Evolutionary conservation across 2,329 filamentous ascomycete genomes (phyloP).

Genomic region (Diplodia intermedia): DNA sequence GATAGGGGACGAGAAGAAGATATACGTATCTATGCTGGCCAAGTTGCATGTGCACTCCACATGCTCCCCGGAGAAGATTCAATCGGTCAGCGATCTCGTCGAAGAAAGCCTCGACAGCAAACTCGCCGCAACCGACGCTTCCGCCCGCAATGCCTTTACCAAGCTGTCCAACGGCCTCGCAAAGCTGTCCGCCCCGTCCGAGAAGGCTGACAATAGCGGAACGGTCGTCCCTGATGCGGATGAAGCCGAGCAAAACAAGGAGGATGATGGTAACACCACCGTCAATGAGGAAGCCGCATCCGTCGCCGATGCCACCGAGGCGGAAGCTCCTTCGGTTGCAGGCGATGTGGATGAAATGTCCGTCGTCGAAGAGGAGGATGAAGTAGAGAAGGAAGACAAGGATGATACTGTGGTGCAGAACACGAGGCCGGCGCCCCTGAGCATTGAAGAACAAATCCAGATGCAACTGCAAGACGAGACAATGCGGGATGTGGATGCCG

Average conservation of each 20-base stretch:
- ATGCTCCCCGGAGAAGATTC: constrained; percentile 50
- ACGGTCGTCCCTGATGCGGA: not conserved
- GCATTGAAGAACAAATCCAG: constrained; percentile 32
- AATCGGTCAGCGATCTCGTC: constrained; percentile 54
- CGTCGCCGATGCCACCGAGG: constrained; percentile 17
- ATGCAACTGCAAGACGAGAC: constrained; percentile 31
- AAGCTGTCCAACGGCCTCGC: constrained; percentile 59
- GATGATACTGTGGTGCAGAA: constrained; percentile 33
- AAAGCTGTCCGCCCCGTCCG: constrained; percentile 56
- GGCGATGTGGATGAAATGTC: constrained; percentile 17
- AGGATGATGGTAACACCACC: constrained; percentile 35
- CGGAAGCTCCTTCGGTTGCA: not conserved
- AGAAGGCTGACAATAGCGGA: constrained; percentile 35
- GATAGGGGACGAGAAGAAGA: constrained; percentile 84
- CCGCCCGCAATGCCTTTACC: constrained; percentile 61
- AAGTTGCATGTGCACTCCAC: constrained; percentile 81
- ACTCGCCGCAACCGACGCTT: constrained; percentile 58
- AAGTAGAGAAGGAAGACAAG: constrained; percentile 33
- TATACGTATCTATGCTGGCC: constrained; percentile 75
- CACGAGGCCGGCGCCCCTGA: not conserved
- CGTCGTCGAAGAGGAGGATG: constrained; percentile 33
- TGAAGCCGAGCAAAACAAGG: constrained; percentile 32
- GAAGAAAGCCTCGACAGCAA: constrained; percentile 57
- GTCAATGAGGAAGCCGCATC: constrained; percentile 34
- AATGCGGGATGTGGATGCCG: constrained; percentile 42